These are phyloP conservation scores for Phytophthora tentaculata DNA, from an alignment of 352 stramenopile species.

Conservation along the genomic window DNA sequence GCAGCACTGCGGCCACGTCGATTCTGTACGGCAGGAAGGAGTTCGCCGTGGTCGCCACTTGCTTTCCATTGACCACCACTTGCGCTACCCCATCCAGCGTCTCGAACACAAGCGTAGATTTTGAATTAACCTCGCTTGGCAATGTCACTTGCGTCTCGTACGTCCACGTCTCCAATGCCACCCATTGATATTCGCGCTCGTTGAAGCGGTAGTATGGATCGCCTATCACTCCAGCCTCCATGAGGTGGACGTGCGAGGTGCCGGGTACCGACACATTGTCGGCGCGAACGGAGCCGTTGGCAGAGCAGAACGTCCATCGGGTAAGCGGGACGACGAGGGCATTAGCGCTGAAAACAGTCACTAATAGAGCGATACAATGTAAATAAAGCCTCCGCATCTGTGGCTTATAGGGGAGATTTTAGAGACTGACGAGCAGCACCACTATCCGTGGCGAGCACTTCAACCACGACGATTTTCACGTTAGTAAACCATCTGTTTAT, in stretches of 20 bases:
- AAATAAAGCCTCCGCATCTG: conserved; percentile 9
- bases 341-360: not conserved
- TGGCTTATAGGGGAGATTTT: conserved; percentile 1
- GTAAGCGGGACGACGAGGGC: conserved; percentile 43
- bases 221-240: conserved; percentile 60
- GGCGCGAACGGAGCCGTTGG: conserved; percentile 66
- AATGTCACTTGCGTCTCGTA: conserved; percentile 69
- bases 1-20: conserved; percentile 32
- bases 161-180: conserved; percentile 72
- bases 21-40: conserved; percentile 74
- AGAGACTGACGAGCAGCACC: conserved; percentile 12
- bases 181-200: conserved; percentile 70
- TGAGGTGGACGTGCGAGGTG: conserved; percentile 75
- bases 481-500: not conserved
- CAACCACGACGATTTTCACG: conserved; percentile 20
- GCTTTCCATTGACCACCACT: conserved; percentile 67
- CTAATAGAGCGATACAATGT: not conserved
- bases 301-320: conserved; percentile 55
- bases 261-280: conserved; percentile 63
- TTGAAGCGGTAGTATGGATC: conserved; percentile 81
- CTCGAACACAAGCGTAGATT: conserved; percentile 59
- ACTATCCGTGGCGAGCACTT: conserved; percentile 15
- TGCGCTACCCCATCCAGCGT: conserved; percentile 73
- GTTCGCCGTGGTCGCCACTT: conserved; percentile 57
- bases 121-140: not conserved